Conservation (phyloP, 495 filamentous ascomycete genomes). For the Hyaloscypha bicolor region DNA sequence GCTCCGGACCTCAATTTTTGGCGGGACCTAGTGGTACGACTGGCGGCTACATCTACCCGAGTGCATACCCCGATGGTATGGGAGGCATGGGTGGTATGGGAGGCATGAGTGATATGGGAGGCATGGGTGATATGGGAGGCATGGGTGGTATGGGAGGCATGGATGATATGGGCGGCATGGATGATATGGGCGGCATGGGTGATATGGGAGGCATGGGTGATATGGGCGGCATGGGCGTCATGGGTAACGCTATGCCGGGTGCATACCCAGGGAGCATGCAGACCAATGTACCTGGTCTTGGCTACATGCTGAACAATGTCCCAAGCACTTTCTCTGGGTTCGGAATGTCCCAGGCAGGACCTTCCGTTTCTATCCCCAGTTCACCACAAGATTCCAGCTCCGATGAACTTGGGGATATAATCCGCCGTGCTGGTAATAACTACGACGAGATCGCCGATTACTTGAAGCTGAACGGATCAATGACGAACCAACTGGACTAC, state of each 20-base stretch:
- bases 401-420: conserved; percentile 26
- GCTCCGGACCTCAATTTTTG: neutral
- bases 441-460: conserved; percentile 33
- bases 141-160: neutral
- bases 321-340: neutral
- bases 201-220: neutral
- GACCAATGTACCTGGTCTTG: neutral
- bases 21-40: neutral
- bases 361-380: neutral
- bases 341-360: neutral
- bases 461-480: conserved; percentile 28
- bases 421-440: conserved; percentile 31
- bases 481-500: conserved; percentile 40
- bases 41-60: conserved; percentile 9
- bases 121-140: neutral
- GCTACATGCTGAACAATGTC: conserved; percentile 5
- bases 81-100: neutral
- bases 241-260: neutral
- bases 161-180: neutral
- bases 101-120: neutral
- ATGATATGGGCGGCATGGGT: neutral
- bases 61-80: conserved; percentile 1
- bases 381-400: neutral
- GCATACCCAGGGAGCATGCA: conserved; percentile 3
- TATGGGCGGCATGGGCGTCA: too few relatives aligned